Base-by-base conservation (phyloP, 768 basidiomycete species). In the Ramaria sp. region DNA sequence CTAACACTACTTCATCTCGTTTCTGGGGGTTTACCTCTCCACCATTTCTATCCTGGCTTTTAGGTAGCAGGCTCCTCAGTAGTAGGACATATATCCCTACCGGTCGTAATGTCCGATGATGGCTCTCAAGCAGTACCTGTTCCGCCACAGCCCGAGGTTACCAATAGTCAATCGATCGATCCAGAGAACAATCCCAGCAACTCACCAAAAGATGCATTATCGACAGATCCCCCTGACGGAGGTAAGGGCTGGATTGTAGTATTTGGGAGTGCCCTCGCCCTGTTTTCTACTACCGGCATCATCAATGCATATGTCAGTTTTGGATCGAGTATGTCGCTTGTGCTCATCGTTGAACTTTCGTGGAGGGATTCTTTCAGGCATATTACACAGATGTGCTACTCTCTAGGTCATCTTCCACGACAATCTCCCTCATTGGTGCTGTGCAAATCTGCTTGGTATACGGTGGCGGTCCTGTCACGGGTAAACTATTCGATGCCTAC, bases 391-490 rank as follows among this genome's bases (percentile, higher is more conserved):
- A 31, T 7, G 48, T 37, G 24, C 55, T 49, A n/a, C 61, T 70
- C 6, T 59, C 68, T 1, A 55, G 67, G 9, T 70, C 67, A 47
- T 66, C 68, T 15, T 57, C 67, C 4, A 65, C 68, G 1, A 46
- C 65, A 11, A 64, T 70, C 27, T 61, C 63, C 13, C 66, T 68
- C 64, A 69, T 70, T 45, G 69, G 69, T 1, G 62, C 68, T 6
- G 54, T 68, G 6, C 67, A 69, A 59, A 57, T 69, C 12, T 67
- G 64, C 50, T 30, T 69, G 12, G 57, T 68, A 1, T 70, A 67
- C 39, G 31, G 45, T 11, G 52, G 33, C 9, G 51, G 54, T 15
- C 43, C 53, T 27, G 11, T 54, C 20, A 42, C 57, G 10, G 53
- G 62, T 22, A 37, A 42, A 47, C 24, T 58, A 27, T 54, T 57